A percentile compares a stretch with the other conserved stretches of the same genome.
These are phyloP conservation scores for Neurospora sp. DNA, from an alignment of 495 filamentous ascomycete species.

Conservation along the genomic window DNA sequence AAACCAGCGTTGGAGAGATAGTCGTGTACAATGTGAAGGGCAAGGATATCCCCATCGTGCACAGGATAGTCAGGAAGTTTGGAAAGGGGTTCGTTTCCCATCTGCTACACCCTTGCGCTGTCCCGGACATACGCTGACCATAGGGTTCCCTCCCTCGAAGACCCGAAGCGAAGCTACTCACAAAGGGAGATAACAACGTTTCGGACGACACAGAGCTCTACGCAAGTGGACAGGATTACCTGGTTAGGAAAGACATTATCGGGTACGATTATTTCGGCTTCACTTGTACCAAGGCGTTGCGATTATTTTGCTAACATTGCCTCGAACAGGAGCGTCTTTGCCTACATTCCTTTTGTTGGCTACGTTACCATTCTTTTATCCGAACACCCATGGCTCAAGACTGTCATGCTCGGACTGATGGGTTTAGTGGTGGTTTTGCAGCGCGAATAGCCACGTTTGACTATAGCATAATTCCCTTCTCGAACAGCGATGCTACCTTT, in stretches of 20 bases:
- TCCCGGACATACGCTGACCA: neutral
- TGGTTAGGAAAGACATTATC: conserved; percentile 82
- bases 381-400: conserved; percentile 97
- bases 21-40: conserved; percentile 91
- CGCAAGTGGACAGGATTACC: conserved; percentile 70
- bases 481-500: neutral
- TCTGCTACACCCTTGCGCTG: neutral
- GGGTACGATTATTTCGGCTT: conserved; percentile 32
- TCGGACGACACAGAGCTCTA: conserved; percentile 91
- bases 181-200: conserved; percentile 96
- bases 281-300: neutral
- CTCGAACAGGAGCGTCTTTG: conserved; percentile 56
- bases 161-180: conserved; percentile 55
- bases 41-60: conserved; percentile 93
- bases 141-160: conserved; percentile 11
- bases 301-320: neutral
- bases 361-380: conserved; percentile 96
- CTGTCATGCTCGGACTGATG: conserved; percentile 87
- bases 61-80: conserved; percentile 70
- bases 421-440: conserved; percentile 89
- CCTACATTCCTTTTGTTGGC: conserved; percentile 90
- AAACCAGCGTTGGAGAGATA: conserved; percentile 73
- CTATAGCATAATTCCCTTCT: neutral
- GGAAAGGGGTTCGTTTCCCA: conserved; percentile 40
- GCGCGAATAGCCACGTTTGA: conserved; percentile 48